phyloP scores from a whole-genome alignment of 2,329 filamentous ascomycete species.

The Arthrobotrys musiformis region DNA sequence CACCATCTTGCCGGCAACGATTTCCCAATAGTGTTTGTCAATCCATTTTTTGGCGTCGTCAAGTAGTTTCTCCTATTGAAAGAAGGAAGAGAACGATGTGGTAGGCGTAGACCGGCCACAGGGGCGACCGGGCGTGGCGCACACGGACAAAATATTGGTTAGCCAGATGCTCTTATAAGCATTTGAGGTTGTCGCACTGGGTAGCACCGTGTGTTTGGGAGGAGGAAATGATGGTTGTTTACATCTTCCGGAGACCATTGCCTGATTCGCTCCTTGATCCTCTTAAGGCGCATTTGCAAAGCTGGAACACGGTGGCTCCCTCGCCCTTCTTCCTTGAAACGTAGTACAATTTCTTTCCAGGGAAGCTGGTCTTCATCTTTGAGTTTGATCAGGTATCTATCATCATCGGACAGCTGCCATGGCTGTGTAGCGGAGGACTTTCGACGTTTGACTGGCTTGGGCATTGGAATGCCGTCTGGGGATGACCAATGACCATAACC shows the following conservation, averaged over 20 bases:
- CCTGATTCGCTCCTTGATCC: conserved; percentile 61
- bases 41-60: conserved; percentile 60
- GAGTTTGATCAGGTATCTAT: conserved; percentile 61
- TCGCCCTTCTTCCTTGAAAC: conserved; percentile 60
- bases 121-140: conserved; percentile 17
- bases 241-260: conserved; percentile 60
- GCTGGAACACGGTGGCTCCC: conserved; percentile 61
- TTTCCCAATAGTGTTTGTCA: conserved; percentile 61
- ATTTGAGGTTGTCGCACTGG: conserved; percentile 53
- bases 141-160: conserved; percentile 42
- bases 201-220: conserved; percentile 53
- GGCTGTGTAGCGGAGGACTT: conserved; percentile 54
- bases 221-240: conserved; percentile 52
- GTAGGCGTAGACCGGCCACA: conserved; percentile 23
- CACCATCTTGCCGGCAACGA: conserved; percentile 60
- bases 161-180: conserved; percentile 55
- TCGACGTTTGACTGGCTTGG: conserved; percentile 40
- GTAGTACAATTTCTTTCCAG: conserved; percentile 61
- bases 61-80: conserved; percentile 60
- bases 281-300: conserved; percentile 63
- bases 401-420: conserved; percentile 60
- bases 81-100: conserved; percentile 23
- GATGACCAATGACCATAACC: conserved; percentile 41
- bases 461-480: conserved; percentile 34
- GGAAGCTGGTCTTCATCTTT: conserved; percentile 60